A percentile compares a stretch with the other conserved stretches of the same genome.
phyloP scores from a whole-genome alignment of 2,329 filamentous ascomycete species.

The Alternaria sp. region DNA sequence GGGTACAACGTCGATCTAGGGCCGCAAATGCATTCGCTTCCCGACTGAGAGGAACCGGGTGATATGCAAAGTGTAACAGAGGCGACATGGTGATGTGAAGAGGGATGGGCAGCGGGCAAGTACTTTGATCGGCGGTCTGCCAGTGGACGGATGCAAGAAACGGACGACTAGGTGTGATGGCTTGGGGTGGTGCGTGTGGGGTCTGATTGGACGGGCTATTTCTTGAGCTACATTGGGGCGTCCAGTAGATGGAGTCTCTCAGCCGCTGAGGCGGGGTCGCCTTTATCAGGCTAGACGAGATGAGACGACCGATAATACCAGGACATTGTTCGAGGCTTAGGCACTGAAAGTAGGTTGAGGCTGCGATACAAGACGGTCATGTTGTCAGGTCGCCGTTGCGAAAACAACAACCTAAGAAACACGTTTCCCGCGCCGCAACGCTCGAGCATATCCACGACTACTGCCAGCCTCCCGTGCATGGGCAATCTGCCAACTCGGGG shows the following conservation, averaged over 20 bases:
- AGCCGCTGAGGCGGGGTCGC: conserved; percentile 48
- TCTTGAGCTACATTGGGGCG: conserved; percentile 37
- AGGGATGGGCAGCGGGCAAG: conserved; percentile 31
- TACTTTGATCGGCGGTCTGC: conserved; percentile 37
- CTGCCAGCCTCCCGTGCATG: conserved; percentile 15
- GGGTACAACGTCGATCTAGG: conserved; percentile 26
- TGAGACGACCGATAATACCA: conserved; percentile 12
- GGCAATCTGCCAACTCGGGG: conserved; percentile 26
- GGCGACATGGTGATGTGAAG: conserved; percentile 39
- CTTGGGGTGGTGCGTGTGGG: conserved; percentile 22
- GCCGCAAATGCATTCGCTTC: conserved; percentile 21
- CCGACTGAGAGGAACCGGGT: conserved; percentile 37
- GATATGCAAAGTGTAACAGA: conserved; percentile 36
- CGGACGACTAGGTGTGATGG: conserved; percentile 36
- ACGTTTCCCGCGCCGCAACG: conserved; percentile 23
- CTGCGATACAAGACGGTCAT: background rate
- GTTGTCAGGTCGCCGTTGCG: background rate
- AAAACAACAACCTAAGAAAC: conserved; percentile 19
- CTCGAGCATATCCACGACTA: conserved; percentile 15
- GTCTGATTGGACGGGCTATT: conserved; percentile 45
- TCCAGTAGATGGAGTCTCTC: conserved; percentile 42
- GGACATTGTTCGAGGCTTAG: conserved; percentile 7
- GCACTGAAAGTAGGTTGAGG: background rate
- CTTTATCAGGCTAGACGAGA: conserved; percentile 21
- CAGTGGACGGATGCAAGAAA: conserved; percentile 36